Evolutionary conservation across 257 asterid species (phyloP), one percentile per base, ranked within the genome.

Genomic region (Solanum chiquidenum): DNA sequence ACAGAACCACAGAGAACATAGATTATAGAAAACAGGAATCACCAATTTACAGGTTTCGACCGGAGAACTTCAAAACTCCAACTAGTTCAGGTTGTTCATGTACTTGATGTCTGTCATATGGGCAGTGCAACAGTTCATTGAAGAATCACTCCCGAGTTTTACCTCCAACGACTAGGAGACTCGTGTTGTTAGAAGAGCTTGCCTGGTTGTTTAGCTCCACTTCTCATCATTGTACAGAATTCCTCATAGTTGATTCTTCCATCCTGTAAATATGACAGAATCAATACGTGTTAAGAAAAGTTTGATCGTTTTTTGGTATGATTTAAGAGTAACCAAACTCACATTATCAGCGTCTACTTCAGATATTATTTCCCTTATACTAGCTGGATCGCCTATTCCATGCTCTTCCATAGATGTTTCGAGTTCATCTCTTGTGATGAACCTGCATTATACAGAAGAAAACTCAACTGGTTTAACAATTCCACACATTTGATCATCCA

Each of bases 311-410:
- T 46, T 80, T 46, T 80, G 29, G 68, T 18, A 44, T 80, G 64
- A 23, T 18, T 18, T 14, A 74, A 69, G 5, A 40, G 25, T 66
- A 21, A 4, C 46, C 11, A 37, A 60, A 86, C 98, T 90, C 90
- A 95, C 98, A 86, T 96, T 93, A 84, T 96, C 99, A 2, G 98
- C 84, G 49, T 96, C 99, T 34, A 96, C 99, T 92, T 96, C 99
- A 75, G 91, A 92, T 37, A 96, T 93, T 25, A 96, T 96, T 71
- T 96, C 99, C 87, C 91, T 93, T 6, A 96, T 94, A 79, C 94
- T 89, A 46, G 93, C 88, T 27, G 89, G 87, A 44, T 96, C 98
- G 3, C 95, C 98, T 91, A 95, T 91, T 40, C 96, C 96, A 46
- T 95, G 87, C 77, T 95, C 98, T 86, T 90, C 89, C 99, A 96